These are phyloP conservation scores for Yarrowia phangngaensis DNA, from an alignment of 805 yeast genomes.

Conservation along the genomic window DNA sequence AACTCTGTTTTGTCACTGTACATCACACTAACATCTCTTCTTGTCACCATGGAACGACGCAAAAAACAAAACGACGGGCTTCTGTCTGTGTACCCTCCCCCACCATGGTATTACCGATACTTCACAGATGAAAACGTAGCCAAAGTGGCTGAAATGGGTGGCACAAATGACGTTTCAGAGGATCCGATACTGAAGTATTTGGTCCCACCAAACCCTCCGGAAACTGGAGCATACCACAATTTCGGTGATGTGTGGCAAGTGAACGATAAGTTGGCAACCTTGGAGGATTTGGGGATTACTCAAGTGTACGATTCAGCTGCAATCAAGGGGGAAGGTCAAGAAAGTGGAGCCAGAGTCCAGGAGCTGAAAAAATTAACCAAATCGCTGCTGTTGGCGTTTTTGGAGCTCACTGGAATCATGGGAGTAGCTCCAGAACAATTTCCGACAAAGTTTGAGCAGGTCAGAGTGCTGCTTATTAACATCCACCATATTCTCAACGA, in stretches of 20 bases:
- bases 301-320: conserved; percentile 55
- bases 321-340: conserved; percentile 30
- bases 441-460: conserved; percentile 65
- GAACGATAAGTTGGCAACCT: conserved; percentile 67
- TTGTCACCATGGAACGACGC: conserved; percentile 15
- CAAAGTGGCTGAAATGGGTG: conserved; percentile 33
- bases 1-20: background rate
- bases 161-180: conserved; percentile 27
- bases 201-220: conserved; percentile 40
- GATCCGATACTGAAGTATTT: conserved; percentile 30
- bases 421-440: conserved; percentile 66
- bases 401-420: conserved; percentile 77
- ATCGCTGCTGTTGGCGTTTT: conserved; percentile 71
- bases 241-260: conserved; percentile 89
- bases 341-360: conserved; percentile 46
- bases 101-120: conserved; percentile 75
- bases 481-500: conserved; percentile 89
- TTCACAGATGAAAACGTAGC: conserved; percentile 68
- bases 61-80: conserved; percentile 37
- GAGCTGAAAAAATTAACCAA: conserved; percentile 78
- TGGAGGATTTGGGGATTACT: conserved; percentile 70
- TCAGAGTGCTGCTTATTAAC: conserved; percentile 76
- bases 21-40: background rate
- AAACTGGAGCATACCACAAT: conserved; percentile 61
- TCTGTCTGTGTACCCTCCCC: conserved; percentile 87